Percentiles rank a stretch among this genome's conserved stretches.
Evolutionary conservation across 345 rosid species (phyloP).

Genomic region (Hibiscus tridactylites): DNA sequence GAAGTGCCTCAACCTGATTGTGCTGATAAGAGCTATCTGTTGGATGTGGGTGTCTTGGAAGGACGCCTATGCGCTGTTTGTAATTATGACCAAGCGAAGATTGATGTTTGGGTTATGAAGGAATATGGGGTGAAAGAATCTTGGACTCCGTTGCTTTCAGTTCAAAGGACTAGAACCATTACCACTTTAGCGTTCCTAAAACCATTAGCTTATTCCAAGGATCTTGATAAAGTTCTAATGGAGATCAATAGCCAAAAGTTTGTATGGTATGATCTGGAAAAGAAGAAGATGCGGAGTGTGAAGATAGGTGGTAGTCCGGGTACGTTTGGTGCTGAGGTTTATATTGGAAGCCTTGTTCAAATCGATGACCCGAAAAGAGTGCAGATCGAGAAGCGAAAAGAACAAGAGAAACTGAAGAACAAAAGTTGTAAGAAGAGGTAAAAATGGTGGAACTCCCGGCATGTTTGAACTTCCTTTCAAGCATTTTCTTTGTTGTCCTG

Average conservation of each 20-base stretch:
- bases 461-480: neutral
- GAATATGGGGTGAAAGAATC: constrained; percentile 41
- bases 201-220: constrained; percentile 42
- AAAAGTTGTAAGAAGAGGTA: constrained; percentile 32
- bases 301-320: constrained; percentile 29
- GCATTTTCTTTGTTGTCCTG: no score
- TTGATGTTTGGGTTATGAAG: constrained; percentile 59
- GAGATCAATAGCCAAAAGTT: constrained; percentile 40
- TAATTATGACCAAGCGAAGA: constrained; percentile 15
- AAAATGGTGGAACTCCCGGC: neutral
- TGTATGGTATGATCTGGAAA: constrained; percentile 37
- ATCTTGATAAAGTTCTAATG: constrained; percentile 29
- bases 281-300: constrained; percentile 26
- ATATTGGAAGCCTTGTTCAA: constrained; percentile 40
- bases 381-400: constrained; percentile 16
- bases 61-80: constrained; percentile 36
- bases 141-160: constrained; percentile 36
- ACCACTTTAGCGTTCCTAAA: constrained; percentile 24
- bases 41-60: constrained; percentile 36
- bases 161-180: constrained; percentile 9
- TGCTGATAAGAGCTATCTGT: constrained; percentile 11
- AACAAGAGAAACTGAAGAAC: constrained; percentile 14
- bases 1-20: constrained; percentile 27
- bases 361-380: neutral
- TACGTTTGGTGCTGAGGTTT: constrained; percentile 27